phyloP scores from a whole-genome alignment of 1,284 basidiomycete genomes.

The Fistulina hepatica region DNA sequence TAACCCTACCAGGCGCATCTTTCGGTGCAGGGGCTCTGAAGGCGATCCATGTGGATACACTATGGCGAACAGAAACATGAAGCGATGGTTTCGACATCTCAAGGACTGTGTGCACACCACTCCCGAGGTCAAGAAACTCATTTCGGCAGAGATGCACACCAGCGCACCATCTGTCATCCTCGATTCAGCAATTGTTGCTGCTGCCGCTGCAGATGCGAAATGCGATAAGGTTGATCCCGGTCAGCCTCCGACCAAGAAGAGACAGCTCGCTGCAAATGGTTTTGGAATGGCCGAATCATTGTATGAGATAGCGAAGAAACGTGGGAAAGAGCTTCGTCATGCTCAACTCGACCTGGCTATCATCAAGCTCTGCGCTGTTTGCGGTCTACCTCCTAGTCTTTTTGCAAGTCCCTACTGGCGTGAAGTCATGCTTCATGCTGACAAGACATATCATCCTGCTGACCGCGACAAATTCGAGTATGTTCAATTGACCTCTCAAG shows the following conservation, averaged over 20 bases:
- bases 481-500: slow-evolving; percentile 16
- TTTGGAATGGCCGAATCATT: no score
- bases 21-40: no score
- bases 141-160: not conserved
- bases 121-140: no score
- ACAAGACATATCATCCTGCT: slow-evolving; percentile 14
- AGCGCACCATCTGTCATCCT: not conserved
- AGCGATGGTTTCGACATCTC: not conserved
- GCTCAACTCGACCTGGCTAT: slow-evolving; percentile 8
- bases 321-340: slow-evolving; percentile 5
- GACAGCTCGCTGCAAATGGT: no score
- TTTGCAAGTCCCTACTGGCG: slow-evolving; percentile 15
- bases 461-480: slow-evolving; percentile 15
- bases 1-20: no score
- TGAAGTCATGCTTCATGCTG: slow-evolving; percentile 9
- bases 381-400: slow-evolving; percentile 9
- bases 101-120: no score
- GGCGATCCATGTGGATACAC: not conserved
- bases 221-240: not conserved
- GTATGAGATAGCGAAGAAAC: not conserved
- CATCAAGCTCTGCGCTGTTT: slow-evolving; percentile 9
- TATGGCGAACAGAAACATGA: not conserved
- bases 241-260: not conserved
- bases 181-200: not conserved
- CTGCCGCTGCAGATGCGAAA: not conserved